These are phyloP conservation scores for Spinellus fusiger DNA, from an alignment of 192 early-diverging fungal species.

Conservation along the genomic window DNA sequence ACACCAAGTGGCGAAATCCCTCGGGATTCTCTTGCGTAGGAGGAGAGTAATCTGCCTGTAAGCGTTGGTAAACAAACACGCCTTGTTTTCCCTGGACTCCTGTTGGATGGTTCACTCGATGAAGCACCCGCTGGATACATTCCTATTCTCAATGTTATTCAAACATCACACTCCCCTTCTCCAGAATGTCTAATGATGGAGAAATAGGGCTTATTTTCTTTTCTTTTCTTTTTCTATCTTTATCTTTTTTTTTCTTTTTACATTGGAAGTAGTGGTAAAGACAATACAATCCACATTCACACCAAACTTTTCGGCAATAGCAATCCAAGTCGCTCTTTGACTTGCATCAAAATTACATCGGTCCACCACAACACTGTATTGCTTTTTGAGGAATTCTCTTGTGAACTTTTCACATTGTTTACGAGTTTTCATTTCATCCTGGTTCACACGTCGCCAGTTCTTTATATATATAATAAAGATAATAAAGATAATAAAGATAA, in stretches of 20 bases:
- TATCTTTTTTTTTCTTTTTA: constrained; percentile 11
- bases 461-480: neutral
- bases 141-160: constrained; percentile 2
- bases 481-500: neutral
- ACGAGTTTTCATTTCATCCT: constrained; percentile 67
- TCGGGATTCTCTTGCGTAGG: constrained; percentile 33
- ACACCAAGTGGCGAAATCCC: constrained; percentile 40
- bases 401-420: constrained; percentile 50
- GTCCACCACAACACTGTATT: constrained; percentile 67
- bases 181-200: too few species aligned
- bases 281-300: constrained; percentile 61
- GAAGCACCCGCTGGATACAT: constrained; percentile 59
- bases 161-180: neutral
- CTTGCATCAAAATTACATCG: constrained; percentile 73
- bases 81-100: constrained; percentile 62
- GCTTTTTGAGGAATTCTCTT: constrained; percentile 37
- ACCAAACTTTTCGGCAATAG: constrained; percentile 52
- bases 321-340: constrained; percentile 69
- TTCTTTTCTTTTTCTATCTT: neutral
- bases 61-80: constrained; percentile 54
- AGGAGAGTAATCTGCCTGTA: constrained; percentile 41
- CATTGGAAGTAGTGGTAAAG: constrained; percentile 55
- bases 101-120: constrained; percentile 61
- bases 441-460: constrained; percentile 63
- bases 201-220: too few species aligned